Conservation (phyloP, 108 stramenopile species). For the Cyclostephanos tholiformis region DNA sequence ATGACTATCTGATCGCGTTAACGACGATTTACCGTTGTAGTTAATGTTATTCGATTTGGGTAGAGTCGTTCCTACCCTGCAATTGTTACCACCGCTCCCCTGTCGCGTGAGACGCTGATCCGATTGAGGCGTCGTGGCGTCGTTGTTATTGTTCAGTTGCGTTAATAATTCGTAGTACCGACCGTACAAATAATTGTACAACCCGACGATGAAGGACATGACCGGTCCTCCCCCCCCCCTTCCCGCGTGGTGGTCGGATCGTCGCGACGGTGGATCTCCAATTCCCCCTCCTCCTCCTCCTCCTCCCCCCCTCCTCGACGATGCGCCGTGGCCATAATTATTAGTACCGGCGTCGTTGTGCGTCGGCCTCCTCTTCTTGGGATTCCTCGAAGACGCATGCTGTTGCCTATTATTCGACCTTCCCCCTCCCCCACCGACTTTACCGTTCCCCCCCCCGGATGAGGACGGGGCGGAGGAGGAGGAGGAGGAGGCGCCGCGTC, state of each 20-base stretch:
- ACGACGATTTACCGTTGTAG: not conserved
- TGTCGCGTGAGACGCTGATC: not conserved
- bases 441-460: not conserved
- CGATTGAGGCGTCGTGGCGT: not conserved
- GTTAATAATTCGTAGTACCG: conserved; percentile 17
- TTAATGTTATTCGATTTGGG: not conserved
- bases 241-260: not conserved
- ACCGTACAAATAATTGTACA: conserved; percentile 30
- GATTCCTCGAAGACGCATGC: conserved; percentile 40
- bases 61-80: not conserved
- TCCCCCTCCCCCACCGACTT: conserved; percentile 7
- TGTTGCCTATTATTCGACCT: conserved; percentile 6
- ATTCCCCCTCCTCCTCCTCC: not conserved
- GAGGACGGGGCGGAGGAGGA: no score
- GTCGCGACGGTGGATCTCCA: conserved; percentile 1
- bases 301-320: not conserved
- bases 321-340: no score
- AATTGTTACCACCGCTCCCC: not conserved
- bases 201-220: conserved; percentile 26
- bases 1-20: conserved; percentile 11
- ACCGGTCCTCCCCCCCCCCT: no score
- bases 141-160: conserved; percentile 9
- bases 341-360: not conserved
- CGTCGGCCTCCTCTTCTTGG: conserved; percentile 31
- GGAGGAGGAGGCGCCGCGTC: not conserved